Conservation (phyloP, 2,329 filamentous ascomycete genomes). For the Paraphoma sp. region DNA sequence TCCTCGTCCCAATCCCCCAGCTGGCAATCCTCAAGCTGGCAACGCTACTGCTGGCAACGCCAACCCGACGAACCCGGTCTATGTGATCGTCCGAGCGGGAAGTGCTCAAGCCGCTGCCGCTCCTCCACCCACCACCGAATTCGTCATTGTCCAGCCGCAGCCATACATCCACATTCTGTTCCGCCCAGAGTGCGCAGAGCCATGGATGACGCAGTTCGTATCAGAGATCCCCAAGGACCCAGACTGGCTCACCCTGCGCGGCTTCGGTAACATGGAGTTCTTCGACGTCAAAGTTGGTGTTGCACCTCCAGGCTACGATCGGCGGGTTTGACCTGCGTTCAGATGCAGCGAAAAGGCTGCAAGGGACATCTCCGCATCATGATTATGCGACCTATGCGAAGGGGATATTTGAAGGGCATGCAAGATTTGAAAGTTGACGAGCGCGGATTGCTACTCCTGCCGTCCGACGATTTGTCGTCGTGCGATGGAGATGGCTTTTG, state of each 20-base stretch:
- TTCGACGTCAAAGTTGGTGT: conserved; percentile 37
- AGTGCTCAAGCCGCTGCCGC: background rate
- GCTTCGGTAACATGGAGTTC: conserved; percentile 35
- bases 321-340: background rate
- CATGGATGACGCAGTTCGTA: conserved; percentile 29
- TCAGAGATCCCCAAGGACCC: conserved; percentile 10
- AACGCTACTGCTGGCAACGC: no score
- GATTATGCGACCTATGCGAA: background rate
- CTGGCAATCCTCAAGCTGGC: no score
- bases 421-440: background rate
- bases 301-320: background rate
- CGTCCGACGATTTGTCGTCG: background rate
- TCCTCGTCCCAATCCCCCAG: no score
- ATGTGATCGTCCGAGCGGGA: no score
- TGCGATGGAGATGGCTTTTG: background rate
- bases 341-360: background rate
- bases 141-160: background rate
- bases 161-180: conserved; percentile 37
- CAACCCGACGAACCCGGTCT: no score
- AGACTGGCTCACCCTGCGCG: conserved; percentile 25
- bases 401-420: background rate
- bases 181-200: conserved; percentile 21
- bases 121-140: background rate
- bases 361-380: background rate
- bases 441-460: background rate